Evolutionary conservation across 2,329 filamentous ascomycete species (phyloP).

Genomic region (Xylariaceae sp.): DNA sequence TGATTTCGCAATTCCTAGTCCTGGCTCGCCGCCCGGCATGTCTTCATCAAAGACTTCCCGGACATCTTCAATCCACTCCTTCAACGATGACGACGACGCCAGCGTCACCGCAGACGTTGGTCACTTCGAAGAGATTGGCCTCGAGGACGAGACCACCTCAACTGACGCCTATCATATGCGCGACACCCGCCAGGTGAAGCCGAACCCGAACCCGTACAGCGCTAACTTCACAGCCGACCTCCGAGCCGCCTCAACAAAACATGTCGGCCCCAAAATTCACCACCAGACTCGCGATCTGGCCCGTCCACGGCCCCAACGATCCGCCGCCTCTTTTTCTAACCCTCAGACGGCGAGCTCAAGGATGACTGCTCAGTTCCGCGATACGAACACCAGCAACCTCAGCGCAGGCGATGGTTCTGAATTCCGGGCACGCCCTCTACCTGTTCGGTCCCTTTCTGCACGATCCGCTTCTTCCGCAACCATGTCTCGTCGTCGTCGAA

Average conservation of each 20-base stretch:
- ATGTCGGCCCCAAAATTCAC: slow-evolving; percentile 33
- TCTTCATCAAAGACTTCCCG: slow-evolving; percentile 86
- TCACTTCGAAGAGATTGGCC: slow-evolving; percentile 91
- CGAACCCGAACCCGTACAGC: slow-evolving; percentile 52
- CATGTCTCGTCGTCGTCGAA: slow-evolving; percentile 48
- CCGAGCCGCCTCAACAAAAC: slow-evolving; percentile 38
- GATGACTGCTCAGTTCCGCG: slow-evolving; percentile 49
- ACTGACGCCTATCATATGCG: slow-evolving; percentile 39
- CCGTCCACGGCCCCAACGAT: slow-evolving; percentile 37
- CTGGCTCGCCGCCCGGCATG: slow-evolving; percentile 76
- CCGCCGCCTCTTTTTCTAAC: slow-evolving; percentile 35
- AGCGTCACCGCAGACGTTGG: slow-evolving; percentile 71
- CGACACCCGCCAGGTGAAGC: slow-evolving; percentile 39
- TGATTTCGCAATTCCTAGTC: slow-evolving; percentile 47
- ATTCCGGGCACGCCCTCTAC: slow-evolving; percentile 34
- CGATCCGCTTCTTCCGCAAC: slow-evolving; percentile 46
- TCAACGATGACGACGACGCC: slow-evolving; percentile 72
- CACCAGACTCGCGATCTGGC: slow-evolving; percentile 35
- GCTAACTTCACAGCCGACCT: slow-evolving; percentile 49
- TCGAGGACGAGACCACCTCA: slow-evolving; percentile 67
- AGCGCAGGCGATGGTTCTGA: slow-evolving; percentile 36
- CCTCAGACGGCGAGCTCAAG: slow-evolving; percentile 49
- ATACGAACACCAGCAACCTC: slow-evolving; percentile 47
- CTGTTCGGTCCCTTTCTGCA: slow-evolving; percentile 40
- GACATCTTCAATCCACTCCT: slow-evolving; percentile 84